Evolutionary conservation across 306 rosid species (phyloP).

Genomic region (Adenanthera pavonina): DNA sequence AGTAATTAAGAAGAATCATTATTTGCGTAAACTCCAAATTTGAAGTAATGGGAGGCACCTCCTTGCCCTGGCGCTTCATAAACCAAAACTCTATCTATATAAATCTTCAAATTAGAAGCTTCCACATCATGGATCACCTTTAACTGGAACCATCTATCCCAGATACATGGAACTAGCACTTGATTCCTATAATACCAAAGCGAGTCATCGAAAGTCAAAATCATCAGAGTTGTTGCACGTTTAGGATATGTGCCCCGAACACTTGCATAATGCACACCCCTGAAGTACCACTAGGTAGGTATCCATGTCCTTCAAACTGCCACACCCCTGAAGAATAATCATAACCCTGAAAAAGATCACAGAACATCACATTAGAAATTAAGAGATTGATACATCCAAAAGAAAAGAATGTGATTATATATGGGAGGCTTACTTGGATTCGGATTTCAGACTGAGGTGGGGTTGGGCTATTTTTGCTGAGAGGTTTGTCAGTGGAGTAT

Average conservation of each 20-base stretch:
- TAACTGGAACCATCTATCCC: constrained; percentile 38
- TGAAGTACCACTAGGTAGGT: constrained; percentile 36
- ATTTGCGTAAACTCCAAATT: constrained; percentile 50
- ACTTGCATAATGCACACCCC: constrained; percentile 55
- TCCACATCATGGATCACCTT: constrained; percentile 53
- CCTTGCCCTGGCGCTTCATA: constrained; percentile 33
- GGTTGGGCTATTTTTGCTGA: constrained; percentile 11
- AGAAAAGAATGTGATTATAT: too few species aligned
- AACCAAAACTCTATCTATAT: constrained; percentile 30
- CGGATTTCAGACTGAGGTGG: constrained; percentile 32
- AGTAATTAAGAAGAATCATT: constrained; percentile 37
- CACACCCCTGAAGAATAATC: constrained; percentile 45
- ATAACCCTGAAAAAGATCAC: constrained; percentile 37
- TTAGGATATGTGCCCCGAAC: constrained; percentile 41
- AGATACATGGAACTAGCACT: constrained; percentile 31
- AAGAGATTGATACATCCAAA: too few species aligned
- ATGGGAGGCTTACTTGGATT: constrained; percentile 18
- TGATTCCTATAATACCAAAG: constrained; percentile 39
- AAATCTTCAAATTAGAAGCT: constrained; percentile 43
- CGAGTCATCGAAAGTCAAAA: constrained; percentile 36
- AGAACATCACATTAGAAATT: neutral
- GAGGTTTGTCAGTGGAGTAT: constrained; percentile 46
- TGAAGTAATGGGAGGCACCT: constrained; percentile 42
- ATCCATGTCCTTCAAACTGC: constrained; percentile 50
- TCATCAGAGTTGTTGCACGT: constrained; percentile 45